Evolutionary conservation across 1,284 basidiomycete genomes (phyloP).

Genomic region (Trichosporon asahii): DNA sequence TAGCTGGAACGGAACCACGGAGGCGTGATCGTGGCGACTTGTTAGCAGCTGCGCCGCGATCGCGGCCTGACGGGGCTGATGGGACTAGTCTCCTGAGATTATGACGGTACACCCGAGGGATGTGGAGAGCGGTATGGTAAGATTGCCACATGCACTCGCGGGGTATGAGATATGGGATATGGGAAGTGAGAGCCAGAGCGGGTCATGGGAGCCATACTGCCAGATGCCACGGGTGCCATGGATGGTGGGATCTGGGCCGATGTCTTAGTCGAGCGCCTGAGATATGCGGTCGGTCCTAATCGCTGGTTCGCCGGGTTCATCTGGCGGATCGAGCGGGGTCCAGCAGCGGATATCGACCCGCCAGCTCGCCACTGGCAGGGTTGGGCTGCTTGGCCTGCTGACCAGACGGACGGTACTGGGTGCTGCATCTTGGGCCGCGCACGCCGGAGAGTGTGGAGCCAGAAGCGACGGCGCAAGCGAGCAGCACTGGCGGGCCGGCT

Average conservation of each 20-base stretch:
- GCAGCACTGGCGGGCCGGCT: too few species aligned
- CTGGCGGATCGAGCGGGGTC: neutral
- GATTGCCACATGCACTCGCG: neutral
- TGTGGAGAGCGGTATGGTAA: neutral
- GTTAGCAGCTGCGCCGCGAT: too few species aligned
- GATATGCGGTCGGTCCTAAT: neutral
- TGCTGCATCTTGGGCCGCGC: neutral
- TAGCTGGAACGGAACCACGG: neutral
- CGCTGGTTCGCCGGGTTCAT: neutral
- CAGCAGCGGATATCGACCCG: neutral
- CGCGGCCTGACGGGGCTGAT: too few species aligned
- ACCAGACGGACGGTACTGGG: neutral
- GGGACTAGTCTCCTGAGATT: neutral
- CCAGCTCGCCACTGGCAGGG: neutral
- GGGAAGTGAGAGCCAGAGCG: too few species aligned
- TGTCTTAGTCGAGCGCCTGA: neutral
- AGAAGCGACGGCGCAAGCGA: neutral
- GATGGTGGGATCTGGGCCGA: constrained; percentile 1
- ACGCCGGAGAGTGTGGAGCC: neutral
- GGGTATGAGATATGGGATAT: too few species aligned
- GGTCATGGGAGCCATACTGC: neutral
- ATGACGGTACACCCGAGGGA: neutral
- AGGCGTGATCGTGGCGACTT: neutral
- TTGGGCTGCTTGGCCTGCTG: neutral
- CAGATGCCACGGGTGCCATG: neutral